Base-by-base conservation (phyloP, 257 asterid species). In the Jasminum sambac region DNA sequence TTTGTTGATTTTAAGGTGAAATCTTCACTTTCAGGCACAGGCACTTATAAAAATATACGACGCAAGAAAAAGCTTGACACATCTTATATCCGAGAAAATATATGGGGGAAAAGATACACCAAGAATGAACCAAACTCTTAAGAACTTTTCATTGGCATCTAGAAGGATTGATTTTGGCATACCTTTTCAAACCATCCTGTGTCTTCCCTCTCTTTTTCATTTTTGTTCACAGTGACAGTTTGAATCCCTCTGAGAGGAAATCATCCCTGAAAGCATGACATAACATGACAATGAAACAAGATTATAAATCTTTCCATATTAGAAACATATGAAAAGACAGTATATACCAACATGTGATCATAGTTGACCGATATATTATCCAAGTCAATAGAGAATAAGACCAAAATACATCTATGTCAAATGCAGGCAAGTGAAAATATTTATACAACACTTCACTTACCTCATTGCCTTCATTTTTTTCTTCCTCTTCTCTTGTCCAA, bases 211-310 rank as follows among this genome's bases (percentile, higher is more conserved):
- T 68, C n/a, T 34, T 13, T 44, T 37, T 68, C 74, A 50, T 61
- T 72, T 48, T 42, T 65, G 59, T 67, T 72, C 63, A 88, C 41
- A 90, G 91, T 63, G 82, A 87, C 82, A 90, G 66, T 77, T 88
- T 88, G 78, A 90, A 84, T 63, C 92, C 96, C 84, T 81, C 84
- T 0, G 95, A 88, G 64, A 88, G 81, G 79, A 81, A 85, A 75
- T 80, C 84, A 65, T 86, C 89, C 85, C 90, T 89, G 82, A 17
- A 6, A 62, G 17, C 40, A 75, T 4, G n/a, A n/a, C n/a, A n/a
- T n/a, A n/a, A n/a, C n/a, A n/a, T n/a, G n/a, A n/a, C n/a, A n/a
- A n/a, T n/a, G n/a, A n/a, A n/a, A n/a, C n/a, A n/a, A n/a, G n/a
- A n/a, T n/a, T n/a, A n/a, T n/a, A n/a, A n/a, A n/a, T n/a, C n/a